Base-by-base conservation (phyloP, 257 asterid genomes). In the Petrea volubilis region DNA sequence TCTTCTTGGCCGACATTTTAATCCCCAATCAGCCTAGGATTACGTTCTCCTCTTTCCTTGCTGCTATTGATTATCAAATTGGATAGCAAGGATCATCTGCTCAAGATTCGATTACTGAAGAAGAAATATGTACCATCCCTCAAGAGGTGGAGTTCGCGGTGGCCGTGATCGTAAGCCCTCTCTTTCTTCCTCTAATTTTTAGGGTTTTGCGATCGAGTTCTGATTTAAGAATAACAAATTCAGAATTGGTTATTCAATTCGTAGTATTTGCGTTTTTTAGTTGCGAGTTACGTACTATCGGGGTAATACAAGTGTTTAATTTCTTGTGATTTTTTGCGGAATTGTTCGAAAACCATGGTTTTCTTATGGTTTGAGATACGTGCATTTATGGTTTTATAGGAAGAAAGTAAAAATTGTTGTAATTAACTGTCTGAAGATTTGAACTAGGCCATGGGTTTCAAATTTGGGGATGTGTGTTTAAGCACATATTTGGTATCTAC, bases 91-190 rank as follows among this genome's bases (percentile, higher is more conserved):
- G n/a, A n/a, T n/a, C n/a, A n/a, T n/a, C n/a, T n/a, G n/a, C n/a
- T n/a, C n/a, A n/a, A n/a, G n/a, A n/a, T n/a, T n/a, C n/a, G n/a
- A n/a, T n/a, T n/a, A n/a, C n/a, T n/a, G 60, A 33, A 52, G 52
- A 43, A 64, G 71, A 65, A 55, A 52, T 1, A 94, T 94, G 99
- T 94, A 94, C 79, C 97, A 91, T 78, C 99, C 99, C 5, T 64
- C 97, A 3, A 86, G 99, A 86, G 98, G 98, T 25, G 99, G 99
- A 59, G 99, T 91, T 72, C 99, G 99, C 40, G 98, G 99, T 56
- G 99, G 99, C 70, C 98, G 95, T 28, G 99, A 94, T 86, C 99
- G 99, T 94, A 85, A 89, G 97, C 46, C 59, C 40, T 68, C 66
- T 56, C 10, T 41, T 15, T 41, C 20, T 2, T 25, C 38, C 64